Conservation (phyloP, 768 basidiomycete species). For the Filobasidium floriforme region DNA sequence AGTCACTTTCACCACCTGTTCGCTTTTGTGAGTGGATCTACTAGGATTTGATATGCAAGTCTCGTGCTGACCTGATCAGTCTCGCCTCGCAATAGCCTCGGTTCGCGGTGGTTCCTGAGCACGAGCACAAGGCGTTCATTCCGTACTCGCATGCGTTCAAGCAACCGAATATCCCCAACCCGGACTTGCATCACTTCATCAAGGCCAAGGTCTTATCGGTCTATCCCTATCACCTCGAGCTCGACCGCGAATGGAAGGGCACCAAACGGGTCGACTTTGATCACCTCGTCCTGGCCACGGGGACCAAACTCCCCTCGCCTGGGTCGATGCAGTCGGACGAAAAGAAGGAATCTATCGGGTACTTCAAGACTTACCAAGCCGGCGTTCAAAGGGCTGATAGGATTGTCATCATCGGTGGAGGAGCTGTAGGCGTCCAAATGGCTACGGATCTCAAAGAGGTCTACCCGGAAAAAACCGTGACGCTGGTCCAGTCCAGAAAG, state of each 20-base stretch:
- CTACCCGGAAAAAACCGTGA: constrained; percentile 34
- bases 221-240: constrained; percentile 14
- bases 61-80: too few relatives aligned
- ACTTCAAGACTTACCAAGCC: constrained; percentile 50
- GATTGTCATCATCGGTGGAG: constrained; percentile 63
- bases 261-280: constrained; percentile 50
- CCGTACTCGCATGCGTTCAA: constrained; percentile 18
- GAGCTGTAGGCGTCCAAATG: constrained; percentile 58
- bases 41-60: too few relatives aligned
- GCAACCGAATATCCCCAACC: constrained; percentile 3
- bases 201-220: constrained; percentile 14
- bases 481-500: constrained; percentile 31
- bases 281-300: constrained; percentile 58
- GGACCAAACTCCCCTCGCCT: constrained; percentile 41
- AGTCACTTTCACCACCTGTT: constrained; percentile 24
- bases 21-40: constrained; percentile 21
- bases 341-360: constrained; percentile 50
- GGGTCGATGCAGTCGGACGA: constrained; percentile 24
- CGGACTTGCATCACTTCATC: constrained; percentile 10
- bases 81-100: constrained; percentile 15
- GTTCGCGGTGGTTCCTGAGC: constrained; percentile 16
- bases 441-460: constrained; percentile 35
- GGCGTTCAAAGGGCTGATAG: constrained; percentile 50
- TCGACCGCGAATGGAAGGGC: constrained; percentile 27
- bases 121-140: constrained; percentile 25